phyloP scores from a whole-genome alignment of 2,329 filamentous ascomycete species.

The Aspergillus sojae region DNA sequence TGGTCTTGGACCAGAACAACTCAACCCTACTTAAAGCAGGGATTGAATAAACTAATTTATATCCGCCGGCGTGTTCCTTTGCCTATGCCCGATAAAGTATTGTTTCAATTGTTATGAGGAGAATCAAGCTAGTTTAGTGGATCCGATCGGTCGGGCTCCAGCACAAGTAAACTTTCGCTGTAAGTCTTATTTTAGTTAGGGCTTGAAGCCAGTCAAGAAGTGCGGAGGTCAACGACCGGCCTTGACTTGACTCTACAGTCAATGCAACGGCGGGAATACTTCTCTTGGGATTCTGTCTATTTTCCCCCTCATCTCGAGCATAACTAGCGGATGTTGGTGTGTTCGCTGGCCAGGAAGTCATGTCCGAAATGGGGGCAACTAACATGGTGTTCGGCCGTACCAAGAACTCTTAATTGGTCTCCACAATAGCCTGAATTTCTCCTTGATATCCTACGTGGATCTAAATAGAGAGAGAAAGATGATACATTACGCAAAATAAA shows the following conservation, averaged over 20 bases:
- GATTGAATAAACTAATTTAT: not conserved
- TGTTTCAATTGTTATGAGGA: conserved; percentile 8
- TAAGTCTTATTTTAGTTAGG: conserved; percentile 1
- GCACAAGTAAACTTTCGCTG: conserved; percentile 18
- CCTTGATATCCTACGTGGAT: not conserved
- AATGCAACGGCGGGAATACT: not conserved
- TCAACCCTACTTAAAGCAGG: not conserved
- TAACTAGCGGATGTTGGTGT: not conserved
- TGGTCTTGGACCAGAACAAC: not conserved
- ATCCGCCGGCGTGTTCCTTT: not conserved
- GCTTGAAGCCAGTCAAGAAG: not conserved
- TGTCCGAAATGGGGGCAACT: conserved; percentile 8
- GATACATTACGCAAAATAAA: not conserved
- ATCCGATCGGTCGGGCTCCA: conserved; percentile 26
- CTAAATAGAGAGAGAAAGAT: not conserved
- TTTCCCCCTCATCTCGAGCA: not conserved
- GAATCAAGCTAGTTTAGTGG: conserved; percentile 25
- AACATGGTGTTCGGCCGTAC: not conserved
- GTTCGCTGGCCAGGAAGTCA: conserved; percentile 12
- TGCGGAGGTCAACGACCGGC: not conserved
- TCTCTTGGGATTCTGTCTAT: not conserved
- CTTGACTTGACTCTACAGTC: not conserved
- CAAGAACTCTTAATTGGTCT: not conserved
- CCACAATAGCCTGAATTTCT: not conserved
- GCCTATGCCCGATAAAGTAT: conserved; percentile 2